Evolutionary conservation across 495 filamentous ascomycete species (phyloP).

Genomic region (Chaetomidium leptoderma): DNA sequence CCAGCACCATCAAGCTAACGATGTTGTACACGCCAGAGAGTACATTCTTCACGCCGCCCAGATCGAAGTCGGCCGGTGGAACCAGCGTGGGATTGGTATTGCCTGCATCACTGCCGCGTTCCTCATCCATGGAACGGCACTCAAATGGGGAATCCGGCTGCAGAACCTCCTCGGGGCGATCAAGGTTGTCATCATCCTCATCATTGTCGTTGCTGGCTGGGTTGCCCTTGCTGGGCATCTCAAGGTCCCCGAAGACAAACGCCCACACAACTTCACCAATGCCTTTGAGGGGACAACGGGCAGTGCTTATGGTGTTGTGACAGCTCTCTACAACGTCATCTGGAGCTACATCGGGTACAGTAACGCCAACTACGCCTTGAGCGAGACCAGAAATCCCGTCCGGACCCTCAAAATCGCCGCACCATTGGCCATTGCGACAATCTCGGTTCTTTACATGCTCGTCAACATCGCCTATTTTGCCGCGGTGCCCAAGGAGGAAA

Average conservation of each 20-base stretch:
- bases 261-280: constrained; percentile 62
- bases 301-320: constrained; percentile 57
- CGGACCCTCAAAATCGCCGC: constrained; percentile 62
- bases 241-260: constrained; percentile 41
- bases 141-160: constrained; percentile 66
- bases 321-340: constrained; percentile 61
- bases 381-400: constrained; percentile 59
- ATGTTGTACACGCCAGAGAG: constrained; percentile 40
- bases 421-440: constrained; percentile 55
- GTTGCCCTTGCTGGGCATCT: constrained; percentile 56
- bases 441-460: constrained; percentile 62
- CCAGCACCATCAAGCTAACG: neutral
- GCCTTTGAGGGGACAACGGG: constrained; percentile 58
- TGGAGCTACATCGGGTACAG: constrained; percentile 65
- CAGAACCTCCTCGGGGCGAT: constrained; percentile 62
- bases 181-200: constrained; percentile 63
- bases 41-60: constrained; percentile 63
- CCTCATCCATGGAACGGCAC: constrained; percentile 53
- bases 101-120: constrained; percentile 63
- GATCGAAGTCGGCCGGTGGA: constrained; percentile 59
- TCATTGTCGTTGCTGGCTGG: constrained; percentile 64
- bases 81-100: constrained; percentile 61
- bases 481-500: constrained; percentile 59
- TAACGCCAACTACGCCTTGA: constrained; percentile 58
- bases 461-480: constrained; percentile 72